Percentiles rank a stretch among this genome's conserved stretches.
Conservation (phyloP, 306 rosid genomes). For the Lagenaria siceraria region DNA sequence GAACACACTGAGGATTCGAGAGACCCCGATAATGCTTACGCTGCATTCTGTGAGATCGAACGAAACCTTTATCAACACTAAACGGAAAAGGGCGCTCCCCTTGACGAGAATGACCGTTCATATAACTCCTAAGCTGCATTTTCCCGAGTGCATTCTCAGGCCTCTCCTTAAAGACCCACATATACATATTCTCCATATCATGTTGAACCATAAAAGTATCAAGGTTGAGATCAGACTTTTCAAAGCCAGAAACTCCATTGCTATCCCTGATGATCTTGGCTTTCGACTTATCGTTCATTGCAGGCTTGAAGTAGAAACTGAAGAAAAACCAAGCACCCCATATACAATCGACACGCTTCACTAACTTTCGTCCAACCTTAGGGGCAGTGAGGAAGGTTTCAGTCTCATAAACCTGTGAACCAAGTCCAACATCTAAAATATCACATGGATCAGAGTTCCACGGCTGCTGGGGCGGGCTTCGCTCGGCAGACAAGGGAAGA, state of each 20-base stretch:
- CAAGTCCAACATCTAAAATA: slow-evolving; percentile 70
- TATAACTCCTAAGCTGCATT: slow-evolving; percentile 98
- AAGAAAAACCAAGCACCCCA: slow-evolving; percentile 99
- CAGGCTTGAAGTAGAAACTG: slow-evolving; percentile 79
- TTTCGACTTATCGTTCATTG: slow-evolving; percentile 59
- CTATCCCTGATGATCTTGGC: slow-evolving; percentile 59
- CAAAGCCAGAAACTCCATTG: slow-evolving; percentile 63
- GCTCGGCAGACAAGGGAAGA: slow-evolving; percentile 67
- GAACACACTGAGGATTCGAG: slow-evolving; percentile 90
- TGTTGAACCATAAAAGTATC: slow-evolving; percentile 93
- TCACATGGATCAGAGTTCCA: slow-evolving; percentile 69
- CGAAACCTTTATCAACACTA: slow-evolving; percentile 73
- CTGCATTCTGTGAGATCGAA: slow-evolving; percentile 91
- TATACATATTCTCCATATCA: slow-evolving; percentile 97
- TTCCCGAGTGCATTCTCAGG: slow-evolving; percentile 90
- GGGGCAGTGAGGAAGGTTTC: slow-evolving; percentile 54
- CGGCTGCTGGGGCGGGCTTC: slow-evolving; percentile 50
- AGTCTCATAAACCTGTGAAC: slow-evolving; percentile 60
- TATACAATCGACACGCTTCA: slow-evolving; percentile 66
- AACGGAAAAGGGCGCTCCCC: slow-evolving; percentile 89
- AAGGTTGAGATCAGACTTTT: slow-evolving; percentile 75
- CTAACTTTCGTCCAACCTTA: slow-evolving; percentile 31
- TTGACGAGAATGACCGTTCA: slow-evolving; percentile 98
- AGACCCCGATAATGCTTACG: slow-evolving; percentile 88
- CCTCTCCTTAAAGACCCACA: slow-evolving; percentile 98